Conservation (phyloP, 2,329 filamentous ascomycete species). For the Sclerotinia minor region DNA sequence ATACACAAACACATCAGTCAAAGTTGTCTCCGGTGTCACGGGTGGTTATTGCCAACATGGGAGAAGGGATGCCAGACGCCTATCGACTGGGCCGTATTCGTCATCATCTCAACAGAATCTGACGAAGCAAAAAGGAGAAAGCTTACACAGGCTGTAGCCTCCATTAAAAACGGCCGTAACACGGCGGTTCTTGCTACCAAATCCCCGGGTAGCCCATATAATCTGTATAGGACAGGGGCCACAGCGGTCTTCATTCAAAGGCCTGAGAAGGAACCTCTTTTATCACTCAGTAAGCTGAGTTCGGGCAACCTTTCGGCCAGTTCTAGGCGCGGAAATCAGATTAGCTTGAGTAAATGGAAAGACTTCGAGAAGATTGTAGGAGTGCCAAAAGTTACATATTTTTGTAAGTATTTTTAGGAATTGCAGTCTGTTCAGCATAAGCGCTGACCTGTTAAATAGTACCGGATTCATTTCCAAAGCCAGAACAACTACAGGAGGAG, state of each 20-base stretch:
- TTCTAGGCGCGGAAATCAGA: fast-evolving
- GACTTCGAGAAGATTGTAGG: fast-evolving
- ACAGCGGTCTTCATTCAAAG: not conserved
- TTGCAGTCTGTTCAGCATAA: not conserved
- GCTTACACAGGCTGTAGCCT: fast-evolving
- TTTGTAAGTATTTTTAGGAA: not conserved
- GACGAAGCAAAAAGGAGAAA: not conserved
- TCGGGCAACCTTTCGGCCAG: fast-evolving
- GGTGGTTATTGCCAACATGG: not conserved
- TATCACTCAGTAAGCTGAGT: not conserved
- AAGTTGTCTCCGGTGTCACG: not conserved
- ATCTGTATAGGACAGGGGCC: too few species aligned
- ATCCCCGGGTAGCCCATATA: not conserved
- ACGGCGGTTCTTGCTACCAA: not conserved
- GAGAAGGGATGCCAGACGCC: fast-evolving
- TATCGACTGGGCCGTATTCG: not conserved
- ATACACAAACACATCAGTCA: too few species aligned
- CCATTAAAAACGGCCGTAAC: not conserved
- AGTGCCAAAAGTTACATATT: not conserved
- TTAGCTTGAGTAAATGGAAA: not conserved
- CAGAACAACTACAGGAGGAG: not conserved
- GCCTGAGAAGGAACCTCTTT: not conserved
- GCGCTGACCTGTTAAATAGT: not conserved
- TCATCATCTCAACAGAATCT: not conserved
- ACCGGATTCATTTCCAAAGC: not conserved